Percentiles rank a stretch among this genome's conserved stretches.
These are phyloP conservation scores for Trematosphaeria pertusa DNA, from an alignment of 2,329 filamentous ascomycete genomes.

Conservation along the genomic window DNA sequence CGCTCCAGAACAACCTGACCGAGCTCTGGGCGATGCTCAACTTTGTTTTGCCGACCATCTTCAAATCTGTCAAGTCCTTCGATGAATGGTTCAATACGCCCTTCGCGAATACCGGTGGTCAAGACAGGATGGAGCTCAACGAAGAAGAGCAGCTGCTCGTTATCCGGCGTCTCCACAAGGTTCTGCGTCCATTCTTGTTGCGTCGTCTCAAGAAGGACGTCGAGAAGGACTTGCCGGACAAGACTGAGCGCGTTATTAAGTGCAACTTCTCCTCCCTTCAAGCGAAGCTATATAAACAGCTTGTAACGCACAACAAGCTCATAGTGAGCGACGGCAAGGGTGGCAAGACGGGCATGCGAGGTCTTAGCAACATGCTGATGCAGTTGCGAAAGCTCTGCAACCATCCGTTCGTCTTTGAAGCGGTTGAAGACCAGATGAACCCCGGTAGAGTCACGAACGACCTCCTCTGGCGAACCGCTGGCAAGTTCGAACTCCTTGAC, in stretches of 20 bases:
- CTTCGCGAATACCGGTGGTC: conserved; percentile 95
- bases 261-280: conserved; percentile 97
- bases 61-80: conserved; percentile 98
- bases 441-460: conserved; percentile 88
- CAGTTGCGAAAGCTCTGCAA: conserved; percentile 98
- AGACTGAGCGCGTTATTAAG: conserved; percentile 99
- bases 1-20: conserved; percentile 93
- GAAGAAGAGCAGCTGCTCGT: conserved; percentile 99
- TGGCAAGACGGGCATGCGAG: conserved; percentile 90
- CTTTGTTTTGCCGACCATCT: conserved; percentile 96
- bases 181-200: conserved; percentile 93
- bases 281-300: conserved; percentile 93
- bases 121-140: conserved; percentile 98
- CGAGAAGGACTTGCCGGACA: conserved; percentile 97
- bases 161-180: conserved; percentile 97
- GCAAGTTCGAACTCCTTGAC: conserved; percentile 96
- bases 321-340: conserved; percentile 94
- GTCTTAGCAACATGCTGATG: conserved; percentile 99
- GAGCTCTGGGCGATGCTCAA: conserved; percentile 98
- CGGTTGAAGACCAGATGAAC: conserved; percentile 98
- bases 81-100: conserved; percentile 99
- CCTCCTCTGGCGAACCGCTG: conserved; percentile 90
- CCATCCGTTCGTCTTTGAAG: conserved; percentile 97
- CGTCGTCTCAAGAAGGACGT: conserved; percentile 99
- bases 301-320: conserved; percentile 94